Conservation (phyloP, 2,329 filamentous ascomycete species). For the Epicoccum sorghinum region DNA sequence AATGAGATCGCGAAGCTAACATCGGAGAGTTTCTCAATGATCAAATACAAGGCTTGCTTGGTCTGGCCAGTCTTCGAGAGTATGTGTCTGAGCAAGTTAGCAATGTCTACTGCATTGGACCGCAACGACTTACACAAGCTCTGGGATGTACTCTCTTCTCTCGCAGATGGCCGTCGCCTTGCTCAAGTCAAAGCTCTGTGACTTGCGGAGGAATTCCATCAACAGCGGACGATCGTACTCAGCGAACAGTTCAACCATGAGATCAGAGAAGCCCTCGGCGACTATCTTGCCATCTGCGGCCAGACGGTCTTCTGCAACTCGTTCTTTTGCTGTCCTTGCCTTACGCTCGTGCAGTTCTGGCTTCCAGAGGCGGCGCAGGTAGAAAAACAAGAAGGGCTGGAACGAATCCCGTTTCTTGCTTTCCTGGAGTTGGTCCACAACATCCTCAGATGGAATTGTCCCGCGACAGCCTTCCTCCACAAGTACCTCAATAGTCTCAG, state of each 20-base stretch:
- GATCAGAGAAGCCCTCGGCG: slow-evolving; percentile 85
- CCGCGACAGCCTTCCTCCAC: slow-evolving; percentile 92
- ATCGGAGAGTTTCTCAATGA: slow-evolving; percentile 90
- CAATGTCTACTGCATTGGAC: background rate
- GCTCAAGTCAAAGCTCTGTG: slow-evolving; percentile 87
- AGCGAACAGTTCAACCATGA: slow-evolving; percentile 85
- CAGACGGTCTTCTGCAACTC: slow-evolving; percentile 50
- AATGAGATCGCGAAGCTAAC: slow-evolving; percentile 93
- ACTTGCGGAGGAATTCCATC: slow-evolving; percentile 85
- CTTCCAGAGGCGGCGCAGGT: slow-evolving; percentile 84
- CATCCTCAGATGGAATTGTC: slow-evolving; percentile 76
- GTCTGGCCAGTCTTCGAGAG: slow-evolving; percentile 95
- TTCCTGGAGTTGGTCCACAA: slow-evolving; percentile 77
- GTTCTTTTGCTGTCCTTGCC: slow-evolving; percentile 45
- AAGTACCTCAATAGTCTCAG: slow-evolving; percentile 83
- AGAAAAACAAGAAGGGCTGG: slow-evolving; percentile 86
- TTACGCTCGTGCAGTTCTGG: slow-evolving; percentile 65
- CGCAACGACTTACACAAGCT: slow-evolving; percentile 69
- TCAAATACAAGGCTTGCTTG: slow-evolving; percentile 87
- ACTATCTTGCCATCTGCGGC: slow-evolving; percentile 68
- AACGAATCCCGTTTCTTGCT: slow-evolving; percentile 59
- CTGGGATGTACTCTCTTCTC: slow-evolving; percentile 77
- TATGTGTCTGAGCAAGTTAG: slow-evolving; percentile 63
- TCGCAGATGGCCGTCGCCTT: slow-evolving; percentile 81
- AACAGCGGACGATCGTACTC: slow-evolving; percentile 79